These are phyloP conservation scores for Colletotrichum echinochloae DNA, from an alignment of 2,329 filamentous ascomycete genomes.

Conservation along the genomic window DNA sequence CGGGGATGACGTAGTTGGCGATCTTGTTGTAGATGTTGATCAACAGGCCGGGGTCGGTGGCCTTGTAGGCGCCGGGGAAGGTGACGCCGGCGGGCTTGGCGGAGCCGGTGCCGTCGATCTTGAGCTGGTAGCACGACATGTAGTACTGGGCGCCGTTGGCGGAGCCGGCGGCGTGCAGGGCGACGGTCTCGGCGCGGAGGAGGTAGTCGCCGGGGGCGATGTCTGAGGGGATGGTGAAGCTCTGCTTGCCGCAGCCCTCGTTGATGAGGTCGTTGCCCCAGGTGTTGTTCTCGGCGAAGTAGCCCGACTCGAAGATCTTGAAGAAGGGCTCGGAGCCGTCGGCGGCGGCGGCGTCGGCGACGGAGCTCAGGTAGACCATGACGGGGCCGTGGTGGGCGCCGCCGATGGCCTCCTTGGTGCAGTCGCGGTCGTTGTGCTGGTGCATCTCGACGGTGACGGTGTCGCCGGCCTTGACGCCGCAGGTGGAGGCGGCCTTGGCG, in stretches of 20 bases:
- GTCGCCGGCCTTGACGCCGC: slow-evolving; percentile 47
- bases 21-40: slow-evolving; percentile 57
- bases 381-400: slow-evolving; percentile 65
- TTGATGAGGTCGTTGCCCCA: slow-evolving; percentile 42
- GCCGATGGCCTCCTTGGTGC: slow-evolving; percentile 62
- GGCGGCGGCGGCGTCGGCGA: slow-evolving; percentile 58
- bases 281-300: slow-evolving; percentile 41
- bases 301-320: slow-evolving; percentile 62
- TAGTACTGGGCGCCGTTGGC: slow-evolving; percentile 55
- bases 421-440: slow-evolving; percentile 56
- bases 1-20: slow-evolving; percentile 39
- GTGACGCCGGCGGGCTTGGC: slow-evolving; percentile 43
- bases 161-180: slow-evolving; percentile 58
- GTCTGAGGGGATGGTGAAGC: slow-evolving; percentile 54
- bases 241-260: slow-evolving; percentile 41
- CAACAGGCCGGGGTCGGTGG: slow-evolving; percentile 57
- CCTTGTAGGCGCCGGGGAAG: slow-evolving; percentile 42
- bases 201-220: slow-evolving; percentile 66
- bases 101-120: slow-evolving; percentile 44
- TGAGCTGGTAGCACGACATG: slow-evolving; percentile 47
- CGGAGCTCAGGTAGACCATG: slow-evolving; percentile 61
- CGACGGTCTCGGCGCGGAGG: slow-evolving; percentile 65
- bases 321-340: slow-evolving; percentile 61
- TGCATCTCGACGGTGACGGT: slow-evolving; percentile 62
- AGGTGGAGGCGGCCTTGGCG: slow-evolving; percentile 49